Evolutionary conservation across 805 yeast species (phyloP).

Genomic region (Candida loeiensis): DNA sequence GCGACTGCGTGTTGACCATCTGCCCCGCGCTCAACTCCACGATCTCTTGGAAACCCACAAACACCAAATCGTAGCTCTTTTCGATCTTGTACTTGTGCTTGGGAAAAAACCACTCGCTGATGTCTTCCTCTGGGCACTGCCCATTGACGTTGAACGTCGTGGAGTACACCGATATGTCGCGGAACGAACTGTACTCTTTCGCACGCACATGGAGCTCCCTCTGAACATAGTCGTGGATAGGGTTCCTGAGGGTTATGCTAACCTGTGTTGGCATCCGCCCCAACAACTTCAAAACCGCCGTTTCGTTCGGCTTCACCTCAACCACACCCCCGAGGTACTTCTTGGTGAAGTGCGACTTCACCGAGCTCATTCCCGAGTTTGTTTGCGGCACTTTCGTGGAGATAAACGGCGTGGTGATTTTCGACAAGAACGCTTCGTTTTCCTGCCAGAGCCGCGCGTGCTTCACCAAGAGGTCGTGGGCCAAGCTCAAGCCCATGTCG

Average conservation of each 20-base stretch:
- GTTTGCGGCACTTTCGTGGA: slow-evolving; percentile 14
- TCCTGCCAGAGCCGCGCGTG: slow-evolving; percentile 47
- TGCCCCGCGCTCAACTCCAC: slow-evolving; percentile 79
- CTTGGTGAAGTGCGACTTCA: slow-evolving; percentile 35
- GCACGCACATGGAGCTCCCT: slow-evolving; percentile 39
- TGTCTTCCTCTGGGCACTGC: slow-evolving; percentile 37
- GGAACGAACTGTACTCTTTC: slow-evolving; percentile 37
- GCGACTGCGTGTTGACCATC: slow-evolving; percentile 73
- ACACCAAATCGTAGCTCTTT: slow-evolving; percentile 62
- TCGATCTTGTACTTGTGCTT: slow-evolving; percentile 22
- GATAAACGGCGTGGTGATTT: slow-evolving; percentile 40
- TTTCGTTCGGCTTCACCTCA: slow-evolving; percentile 36
- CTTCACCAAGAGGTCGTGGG: slow-evolving; percentile 33
- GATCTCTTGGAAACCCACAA: slow-evolving; percentile 86
- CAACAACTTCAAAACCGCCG: slow-evolving; percentile 45
- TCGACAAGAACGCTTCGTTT: slow-evolving; percentile 40
- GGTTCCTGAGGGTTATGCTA: slow-evolving; percentile 45
- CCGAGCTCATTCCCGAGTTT: slow-evolving; percentile 17
- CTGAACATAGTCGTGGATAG: slow-evolving; percentile 51
- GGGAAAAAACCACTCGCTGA: slow-evolving; percentile 47
- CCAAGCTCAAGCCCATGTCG: slow-evolving; percentile 36
- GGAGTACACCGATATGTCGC: slow-evolving; percentile 42
- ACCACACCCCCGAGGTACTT: slow-evolving; percentile 41
- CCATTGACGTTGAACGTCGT: slow-evolving; percentile 59
- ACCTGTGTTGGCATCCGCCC: slow-evolving; percentile 48